These are phyloP conservation scores for Psilocybe sp. DNA, from an alignment of 768 basidiomycete genomes.

Conservation along the genomic window DNA sequence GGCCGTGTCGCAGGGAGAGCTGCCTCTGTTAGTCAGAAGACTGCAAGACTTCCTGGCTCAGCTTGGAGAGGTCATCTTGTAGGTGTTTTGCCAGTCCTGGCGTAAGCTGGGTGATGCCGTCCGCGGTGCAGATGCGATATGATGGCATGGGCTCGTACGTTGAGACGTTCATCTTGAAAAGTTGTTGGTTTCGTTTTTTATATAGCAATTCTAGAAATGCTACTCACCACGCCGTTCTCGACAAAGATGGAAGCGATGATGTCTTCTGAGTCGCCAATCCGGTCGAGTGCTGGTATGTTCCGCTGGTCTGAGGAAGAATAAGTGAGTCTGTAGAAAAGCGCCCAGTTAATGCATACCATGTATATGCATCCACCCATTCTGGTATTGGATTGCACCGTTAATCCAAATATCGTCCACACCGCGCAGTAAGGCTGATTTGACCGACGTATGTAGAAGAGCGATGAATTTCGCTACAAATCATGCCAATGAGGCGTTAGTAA, in stretches of 20 bases:
- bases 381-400: slow-evolving; percentile 62
- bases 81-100: slow-evolving; percentile 59
- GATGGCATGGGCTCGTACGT: slow-evolving; percentile 86
- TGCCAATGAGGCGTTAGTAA: not conserved
- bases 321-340: not conserved
- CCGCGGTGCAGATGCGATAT: slow-evolving; percentile 75
- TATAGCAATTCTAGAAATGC: not conserved
- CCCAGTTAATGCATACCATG: slow-evolving; percentile 36
- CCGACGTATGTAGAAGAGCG: slow-evolving; percentile 54
- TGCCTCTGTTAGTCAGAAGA: not conserved
- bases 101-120: slow-evolving; percentile 69
- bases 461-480: slow-evolving; percentile 52
- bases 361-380: slow-evolving; percentile 87
- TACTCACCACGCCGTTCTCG: slow-evolving; percentile 57
- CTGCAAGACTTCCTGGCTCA: not conserved
- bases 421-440: slow-evolving; percentile 52
- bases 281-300: slow-evolving; percentile 69
- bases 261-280: slow-evolving; percentile 83
- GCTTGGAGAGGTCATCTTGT: not conserved
- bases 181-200: not conserved
- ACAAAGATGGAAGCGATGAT: slow-evolving; percentile 78
- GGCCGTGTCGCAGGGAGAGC: not conserved
- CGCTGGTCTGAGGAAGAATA: slow-evolving; percentile 51
- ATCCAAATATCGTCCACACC: slow-evolving; percentile 63
- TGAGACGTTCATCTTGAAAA: slow-evolving; percentile 53